Percentiles rank a stretch among this genome's conserved stretches.
Evolutionary conservation across 2,329 filamentous ascomycete species (phyloP).

Genomic region (Purpureocillium takamizusanense): DNA sequence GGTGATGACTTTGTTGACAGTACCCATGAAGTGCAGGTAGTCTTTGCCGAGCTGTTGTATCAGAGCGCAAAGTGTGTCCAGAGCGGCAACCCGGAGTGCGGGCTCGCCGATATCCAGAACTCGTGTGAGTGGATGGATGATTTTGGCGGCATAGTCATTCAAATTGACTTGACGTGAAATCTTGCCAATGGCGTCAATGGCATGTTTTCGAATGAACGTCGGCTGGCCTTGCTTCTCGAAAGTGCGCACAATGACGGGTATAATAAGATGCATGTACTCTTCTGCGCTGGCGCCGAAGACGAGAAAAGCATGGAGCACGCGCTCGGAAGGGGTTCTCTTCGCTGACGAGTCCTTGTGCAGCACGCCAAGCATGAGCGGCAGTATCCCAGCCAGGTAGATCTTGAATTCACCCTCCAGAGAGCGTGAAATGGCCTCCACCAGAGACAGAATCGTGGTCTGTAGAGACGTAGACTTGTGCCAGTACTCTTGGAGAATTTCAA

Average conservation of each 20-base stretch:
- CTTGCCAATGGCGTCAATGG: constrained; percentile 90
- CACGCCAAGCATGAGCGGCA: constrained; percentile 90
- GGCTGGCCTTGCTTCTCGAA: constrained; percentile 87
- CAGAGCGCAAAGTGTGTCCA: constrained; percentile 89
- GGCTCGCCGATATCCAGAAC: constrained; percentile 68
- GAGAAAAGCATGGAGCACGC: constrained; percentile 87
- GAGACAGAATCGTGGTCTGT: constrained; percentile 81
- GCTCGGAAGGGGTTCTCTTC: constrained; percentile 75
- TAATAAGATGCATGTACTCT: constrained; percentile 98
- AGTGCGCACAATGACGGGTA: constrained; percentile 87
- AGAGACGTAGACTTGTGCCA: constrained; percentile 76
- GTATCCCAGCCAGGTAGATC: constrained; percentile 78
- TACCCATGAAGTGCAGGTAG: constrained; percentile 87
- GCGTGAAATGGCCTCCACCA: constrained; percentile 89
- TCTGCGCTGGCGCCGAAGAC: constrained; percentile 94
- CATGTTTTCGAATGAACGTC: constrained; percentile 68
- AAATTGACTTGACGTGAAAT: constrained; percentile 94
- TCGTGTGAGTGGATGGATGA: constrained; percentile 85
- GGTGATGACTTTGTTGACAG: constrained; percentile 79
- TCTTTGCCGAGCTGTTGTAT: constrained; percentile 95
- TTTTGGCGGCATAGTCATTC: constrained; percentile 92
- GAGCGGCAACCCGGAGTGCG: constrained; percentile 66
- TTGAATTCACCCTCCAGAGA: constrained; percentile 98
- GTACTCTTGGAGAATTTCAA: constrained; percentile 79
- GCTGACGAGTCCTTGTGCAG: constrained; percentile 75